Evolutionary conservation across 2,329 filamentous ascomycete genomes (phyloP), one percentile per base, ranked within the genome.

Genomic region (Ascochyta pisi): DNA sequence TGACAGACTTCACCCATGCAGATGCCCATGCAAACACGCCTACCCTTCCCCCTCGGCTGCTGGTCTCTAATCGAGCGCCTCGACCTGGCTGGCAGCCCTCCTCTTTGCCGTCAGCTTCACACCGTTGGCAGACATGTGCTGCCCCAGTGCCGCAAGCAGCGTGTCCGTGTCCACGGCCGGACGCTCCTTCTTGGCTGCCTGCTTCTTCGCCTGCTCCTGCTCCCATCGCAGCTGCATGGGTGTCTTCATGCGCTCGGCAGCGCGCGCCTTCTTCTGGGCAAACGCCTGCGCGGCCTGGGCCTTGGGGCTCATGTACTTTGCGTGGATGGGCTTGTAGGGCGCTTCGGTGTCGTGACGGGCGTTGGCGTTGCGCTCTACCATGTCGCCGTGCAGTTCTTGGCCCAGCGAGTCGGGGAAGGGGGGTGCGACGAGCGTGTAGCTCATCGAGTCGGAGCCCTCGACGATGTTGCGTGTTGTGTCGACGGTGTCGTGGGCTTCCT

Each of bases 391-490:
- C 16, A 98, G 82, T 81, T 98, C 94, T 74, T 96, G 88, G 63
- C 96, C 83, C 34, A 97, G 84, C n/a, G 77, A 79, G 27, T 82
- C 77, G 5, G 94, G 92, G 83, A 96, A 91, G 13, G 94, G 94
- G 24, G 90, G 84, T 15, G 84, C 81, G 26, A 92, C 80, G 23
- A 98, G 81, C 33, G 86, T 90, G 73, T 90, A 96, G 1, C 90
- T 91, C 68, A 82, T 61, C n/a, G 61, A 62, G 1, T 65, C 52
- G 34, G 58, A 46, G 35, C 86, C 83, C 69, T 96, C 91, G 54
- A 92, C 89, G 51, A 88, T 84, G 72, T 89, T 86, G 62, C 90
- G 89, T 41, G 87, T 78, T 3, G 94, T 97, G 77, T 98, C 94
- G 67, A 69, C 76, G 3, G 81, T 75, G 62, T 86, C 75, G 63